Conservation (phyloP, 1,284 basidiomycete species). For the Marasmius oreades region DNA sequence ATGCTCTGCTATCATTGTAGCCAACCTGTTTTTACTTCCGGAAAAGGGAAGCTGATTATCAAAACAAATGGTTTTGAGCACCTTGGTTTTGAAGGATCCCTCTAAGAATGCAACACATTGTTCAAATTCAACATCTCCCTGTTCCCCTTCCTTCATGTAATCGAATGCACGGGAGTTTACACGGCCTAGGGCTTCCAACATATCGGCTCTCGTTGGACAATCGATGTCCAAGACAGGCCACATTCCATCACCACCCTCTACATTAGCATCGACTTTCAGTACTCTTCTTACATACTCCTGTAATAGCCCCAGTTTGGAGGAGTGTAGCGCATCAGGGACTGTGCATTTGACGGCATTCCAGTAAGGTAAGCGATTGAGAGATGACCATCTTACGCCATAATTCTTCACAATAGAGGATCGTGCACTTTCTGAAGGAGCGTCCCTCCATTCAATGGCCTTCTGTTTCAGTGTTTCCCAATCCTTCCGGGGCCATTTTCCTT, state of each 20-base stretch:
- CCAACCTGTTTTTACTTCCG: background rate
- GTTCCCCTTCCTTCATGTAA: background rate
- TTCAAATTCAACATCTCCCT: background rate
- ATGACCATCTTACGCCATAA: background rate
- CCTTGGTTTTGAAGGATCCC: background rate
- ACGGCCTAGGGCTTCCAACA: background rate
- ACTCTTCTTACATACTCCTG: conserved; percentile 24
- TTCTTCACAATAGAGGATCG: background rate
- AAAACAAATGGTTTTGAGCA: conserved; percentile 1
- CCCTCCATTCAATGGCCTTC: background rate
- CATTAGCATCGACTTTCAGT: conserved; percentile 27
- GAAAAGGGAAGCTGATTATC: background rate
- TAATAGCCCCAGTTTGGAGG: conserved; percentile 25
- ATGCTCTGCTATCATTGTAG: background rate
- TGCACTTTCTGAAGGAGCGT: background rate
- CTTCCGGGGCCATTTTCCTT: too few species aligned
- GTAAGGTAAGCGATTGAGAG: conserved; percentile 22
- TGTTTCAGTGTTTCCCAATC: background rate
- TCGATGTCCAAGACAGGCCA: background rate
- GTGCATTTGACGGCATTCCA: conserved; percentile 32
- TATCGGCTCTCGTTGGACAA: background rate
- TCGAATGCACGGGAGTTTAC: background rate
- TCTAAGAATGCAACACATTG: background rate
- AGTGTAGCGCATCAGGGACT: too few species aligned
- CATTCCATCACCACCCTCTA: too few species aligned